A percentile compares a stretch with the other conserved stretches of the same genome.
phyloP scores from a whole-genome alignment of 2,329 filamentous ascomycete species.

The Colletotrichum sp. region DNA sequence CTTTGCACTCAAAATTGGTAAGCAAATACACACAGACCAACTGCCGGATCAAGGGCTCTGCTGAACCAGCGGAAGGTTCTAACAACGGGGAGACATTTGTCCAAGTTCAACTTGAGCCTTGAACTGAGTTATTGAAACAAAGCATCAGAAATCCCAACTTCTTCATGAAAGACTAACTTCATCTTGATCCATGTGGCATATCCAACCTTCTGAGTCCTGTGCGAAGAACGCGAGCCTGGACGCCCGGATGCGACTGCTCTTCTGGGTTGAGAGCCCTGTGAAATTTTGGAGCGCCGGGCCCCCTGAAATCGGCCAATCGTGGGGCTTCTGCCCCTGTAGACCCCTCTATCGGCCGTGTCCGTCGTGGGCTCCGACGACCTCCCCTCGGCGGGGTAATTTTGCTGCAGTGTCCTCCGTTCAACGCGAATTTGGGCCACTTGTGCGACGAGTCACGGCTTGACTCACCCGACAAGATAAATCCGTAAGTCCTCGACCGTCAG shows the following conservation, averaged over 20 bases:
- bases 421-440: conserved; percentile 6
- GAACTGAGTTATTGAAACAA: fast-evolving
- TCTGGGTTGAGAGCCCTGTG: conserved; percentile 11
- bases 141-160: neutral
- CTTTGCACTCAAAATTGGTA: conserved; percentile 16
- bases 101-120: neutral
- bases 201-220: neutral
- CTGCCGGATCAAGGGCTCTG: neutral
- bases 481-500: neutral
- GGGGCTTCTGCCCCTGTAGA: conserved; percentile 1
- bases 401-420: neutral
- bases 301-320: conserved; percentile 13
- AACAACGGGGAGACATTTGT: neutral
- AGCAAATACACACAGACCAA: conserved; percentile 20
- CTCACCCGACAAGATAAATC: neutral
- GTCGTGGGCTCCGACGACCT: conserved; percentile 15
- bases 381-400: conserved; percentile 23
- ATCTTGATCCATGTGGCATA: neutral
- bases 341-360: conserved; percentile 19
- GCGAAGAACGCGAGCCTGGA: neutral
- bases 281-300: neutral
- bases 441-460: conserved; percentile 12
- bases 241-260: neutral
- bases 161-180: neutral
- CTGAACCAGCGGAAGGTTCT: neutral